Evolutionary conservation across 2,329 filamentous ascomycete species (phyloP), one percentile per base, ranked within the genome.

Genomic region (Cladosporium austrohemisphaericum): DNA sequence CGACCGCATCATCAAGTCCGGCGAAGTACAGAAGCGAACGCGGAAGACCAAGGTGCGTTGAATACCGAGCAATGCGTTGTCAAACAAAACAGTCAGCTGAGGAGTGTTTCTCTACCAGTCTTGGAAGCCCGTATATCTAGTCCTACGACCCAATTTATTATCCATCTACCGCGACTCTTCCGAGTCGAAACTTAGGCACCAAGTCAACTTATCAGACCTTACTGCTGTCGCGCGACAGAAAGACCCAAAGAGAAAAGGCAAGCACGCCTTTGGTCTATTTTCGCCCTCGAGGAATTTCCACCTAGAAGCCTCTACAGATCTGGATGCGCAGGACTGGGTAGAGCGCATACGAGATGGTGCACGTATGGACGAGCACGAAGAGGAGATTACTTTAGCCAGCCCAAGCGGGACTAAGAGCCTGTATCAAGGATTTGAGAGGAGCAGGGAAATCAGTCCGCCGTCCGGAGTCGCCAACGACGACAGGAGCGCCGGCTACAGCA

Each of bases 111-210:
- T n/a, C n/a, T 57, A 64, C 53, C 69, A 95, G 83, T 84, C 86
- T 55, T 98, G 93, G 93, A 95, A 95, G 71, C 76, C 85, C 5
- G 83, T 91, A 54, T 93, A 87, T 70, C 76, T 97, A 33, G 93
- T 98, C 32, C 79, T 98, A 37, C 85, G 93, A 54, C 91, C 92
- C 1, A 94, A 93, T 60, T 80, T 88, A 16, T 79, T 98, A 26
- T 96, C 88, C 44, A 84, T 96, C 54, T 98, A 98, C 78, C 94
- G 92, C 69, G 86, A 92, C 65, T 82, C 88, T 60, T 87, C 91
- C 60, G 91, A 96, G 71, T 87, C 86, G 60, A 91, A 91, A 67
- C 79, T 98, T 35, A 86, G 88, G 45, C 85, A 94, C 63, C 91
- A 95, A 65, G 83, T 98, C 62, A 84, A 84, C 62, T 79, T 97